These are phyloP conservation scores for Poa annua DNA, from an alignment of 176 grass and related monocot genomes.

Conservation along the genomic window DNA sequence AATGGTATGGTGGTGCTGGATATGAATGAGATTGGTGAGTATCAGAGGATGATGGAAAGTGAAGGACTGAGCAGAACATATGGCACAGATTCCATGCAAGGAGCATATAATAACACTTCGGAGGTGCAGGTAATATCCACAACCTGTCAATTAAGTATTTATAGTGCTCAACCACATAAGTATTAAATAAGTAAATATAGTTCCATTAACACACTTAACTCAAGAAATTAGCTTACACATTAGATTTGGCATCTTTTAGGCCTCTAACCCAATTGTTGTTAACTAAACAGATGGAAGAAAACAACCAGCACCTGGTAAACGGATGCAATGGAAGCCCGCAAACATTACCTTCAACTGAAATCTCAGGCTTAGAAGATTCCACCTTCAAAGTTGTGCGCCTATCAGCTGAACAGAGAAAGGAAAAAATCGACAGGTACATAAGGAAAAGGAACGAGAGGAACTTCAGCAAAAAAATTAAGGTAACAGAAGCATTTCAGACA, in stretches of 20 bases:
- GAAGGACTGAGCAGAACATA: conserved; percentile 45
- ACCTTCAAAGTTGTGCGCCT: conserved; percentile 77
- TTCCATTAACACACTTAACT: not conserved
- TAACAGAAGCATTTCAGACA: conserved; percentile 45
- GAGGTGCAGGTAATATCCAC: conserved; percentile 66
- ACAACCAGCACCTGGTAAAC: conserved; percentile 57
- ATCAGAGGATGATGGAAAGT: conserved; percentile 68
- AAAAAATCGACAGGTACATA: conserved; percentile 92
- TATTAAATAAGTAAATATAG: not conserved
- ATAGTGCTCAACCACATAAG: conserved; percentile 24
- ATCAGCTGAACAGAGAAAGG: conserved; percentile 88
- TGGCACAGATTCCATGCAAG: conserved; percentile 55
- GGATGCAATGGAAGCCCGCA: conserved; percentile 52
- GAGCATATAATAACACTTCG: conserved; percentile 48
- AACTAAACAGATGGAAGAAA: conserved; percentile 54
- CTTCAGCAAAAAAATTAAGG: conserved; percentile 99
- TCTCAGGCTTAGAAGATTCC: conserved; percentile 67
- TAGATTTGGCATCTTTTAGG: not conserved
- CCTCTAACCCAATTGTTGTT: conserved; percentile 31
- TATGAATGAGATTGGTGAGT: conserved; percentile 48
- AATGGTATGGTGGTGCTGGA: conserved; percentile 50
- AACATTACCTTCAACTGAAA: conserved; percentile 50
- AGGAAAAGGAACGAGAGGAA: conserved; percentile 93
- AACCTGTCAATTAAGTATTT: conserved; percentile 30
- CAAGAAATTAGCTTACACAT: not conserved